Base-by-base conservation (phyloP, 2,329 filamentous ascomycete genomes). In the Phialophora macrospora region DNA sequence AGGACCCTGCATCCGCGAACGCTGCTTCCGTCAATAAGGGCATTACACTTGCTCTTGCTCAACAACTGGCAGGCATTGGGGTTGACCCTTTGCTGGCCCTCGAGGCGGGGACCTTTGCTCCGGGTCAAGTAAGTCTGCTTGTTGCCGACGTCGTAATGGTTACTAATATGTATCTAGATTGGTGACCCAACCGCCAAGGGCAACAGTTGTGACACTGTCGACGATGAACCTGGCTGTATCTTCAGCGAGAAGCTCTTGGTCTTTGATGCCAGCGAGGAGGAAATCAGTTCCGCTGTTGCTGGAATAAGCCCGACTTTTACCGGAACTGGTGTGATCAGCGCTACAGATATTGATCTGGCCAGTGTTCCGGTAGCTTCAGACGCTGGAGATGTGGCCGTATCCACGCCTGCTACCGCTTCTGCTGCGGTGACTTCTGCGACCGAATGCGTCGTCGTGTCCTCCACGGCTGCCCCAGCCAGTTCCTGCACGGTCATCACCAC, bases 71-170 rank as follows among this genome's bases (percentile, higher is more conserved):
- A 20, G 77, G 80, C 3, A 80, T 90, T 68, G 88, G 88, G n/a
- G 88, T 84, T 34, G 84, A 90, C 74, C 86, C 87, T n/a, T 78
- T 82, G 56, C 77, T 85, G 46, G 88, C 88, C 54, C 84, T 89
- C 57, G 78, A 86, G 68, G 81, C 82, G 34, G 87, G 85, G 60
- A 90, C 88, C 3, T 90, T 90, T 72, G 82, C 81, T 5, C 85
- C 88, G n/a, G 88, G 88, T 59, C 70, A 82, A 69, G 57, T 49
- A 49, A 7, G 57, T 49, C 24, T 48, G 41, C 46, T 4, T n/a
- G 5, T 24, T 57, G 9, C 55, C 3, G 24, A 14, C n/a, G 9
- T 26, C 9, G 11, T 24, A 46, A 4, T 24, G 14, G 7, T 44
- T 17, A 20, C 55, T 57, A 20, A 57, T 22, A 17, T 24, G 26